Evolutionary conservation across 2,329 filamentous ascomycete species (phyloP).

Genomic region (Annulohypoxylon truncatum): DNA sequence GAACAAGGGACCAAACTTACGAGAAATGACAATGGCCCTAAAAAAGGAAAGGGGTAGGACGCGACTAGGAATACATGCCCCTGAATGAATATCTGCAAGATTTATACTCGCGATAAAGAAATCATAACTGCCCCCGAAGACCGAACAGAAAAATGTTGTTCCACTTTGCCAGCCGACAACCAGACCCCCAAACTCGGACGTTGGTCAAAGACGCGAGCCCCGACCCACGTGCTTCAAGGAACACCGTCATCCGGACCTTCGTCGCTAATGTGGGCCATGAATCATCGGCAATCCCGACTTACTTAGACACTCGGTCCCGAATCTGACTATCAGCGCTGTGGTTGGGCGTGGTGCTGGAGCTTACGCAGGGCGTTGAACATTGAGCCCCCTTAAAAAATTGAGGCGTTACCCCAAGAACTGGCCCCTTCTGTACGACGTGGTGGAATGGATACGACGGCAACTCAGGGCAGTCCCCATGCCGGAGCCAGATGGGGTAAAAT

Average conservation of each 20-base stretch:
- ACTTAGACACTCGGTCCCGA: conserved; percentile 4
- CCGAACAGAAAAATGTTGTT: neutral
- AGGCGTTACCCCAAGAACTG: neutral
- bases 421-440: neutral
- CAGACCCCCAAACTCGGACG: neutral
- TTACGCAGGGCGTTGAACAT: neutral
- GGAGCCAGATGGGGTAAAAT: neutral
- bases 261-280: neutral
- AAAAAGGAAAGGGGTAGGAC: neutral
- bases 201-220: conserved; percentile 9
- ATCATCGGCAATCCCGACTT: neutral
- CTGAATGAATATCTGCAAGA: neutral
- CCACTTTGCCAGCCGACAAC: neutral
- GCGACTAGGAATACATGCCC: neutral
- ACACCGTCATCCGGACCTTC: neutral
- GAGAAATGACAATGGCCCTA: neutral
- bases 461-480: neutral
- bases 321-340: neutral
- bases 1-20: neutral
- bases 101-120: neutral
- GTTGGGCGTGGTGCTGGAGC: neutral
- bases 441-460: neutral
- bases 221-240: conserved; percentile 6
- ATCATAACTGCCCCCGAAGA: neutral
- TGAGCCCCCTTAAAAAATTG: too few species aligned